Percentiles rank a stretch among this genome's conserved stretches.
phyloP scores from a whole-genome alignment of 352 stramenopile species.

The Bremia lactucae region DNA sequence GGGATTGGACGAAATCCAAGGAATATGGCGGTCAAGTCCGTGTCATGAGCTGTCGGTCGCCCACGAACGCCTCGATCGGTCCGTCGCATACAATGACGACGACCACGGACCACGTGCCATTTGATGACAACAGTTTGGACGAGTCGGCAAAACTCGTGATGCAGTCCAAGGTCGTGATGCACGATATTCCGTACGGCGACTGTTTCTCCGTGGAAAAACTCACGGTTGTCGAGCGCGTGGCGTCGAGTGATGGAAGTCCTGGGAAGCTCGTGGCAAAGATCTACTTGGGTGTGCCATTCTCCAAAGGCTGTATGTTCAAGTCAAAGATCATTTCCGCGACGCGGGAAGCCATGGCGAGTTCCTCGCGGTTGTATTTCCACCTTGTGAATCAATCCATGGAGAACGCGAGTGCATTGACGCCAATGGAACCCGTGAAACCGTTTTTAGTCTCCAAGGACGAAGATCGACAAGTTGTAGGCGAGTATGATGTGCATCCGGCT shows the following conservation, averaged over 20 bases:
- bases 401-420: conserved; percentile 4
- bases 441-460: conserved; percentile 65
- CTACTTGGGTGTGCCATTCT: conserved; percentile 75
- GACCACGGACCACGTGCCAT: conserved; percentile 57
- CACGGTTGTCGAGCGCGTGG: conserved; percentile 36
- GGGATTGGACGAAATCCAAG: conserved; percentile 49
- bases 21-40: conserved; percentile 64
- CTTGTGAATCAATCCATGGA: conserved; percentile 43
- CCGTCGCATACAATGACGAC: conserved; percentile 77
- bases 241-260: conserved; percentile 24
- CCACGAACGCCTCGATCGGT: conserved; percentile 77
- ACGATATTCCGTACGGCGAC: conserved; percentile 82
- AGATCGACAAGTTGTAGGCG: conserved; percentile 53
- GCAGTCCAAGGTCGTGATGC: conserved; percentile 51
- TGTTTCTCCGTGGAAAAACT: conserved; percentile 77
- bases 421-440: conserved; percentile 23
- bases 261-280: conserved; percentile 41
- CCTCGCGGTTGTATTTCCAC: conserved; percentile 46
- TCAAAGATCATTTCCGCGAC: conserved; percentile 83
- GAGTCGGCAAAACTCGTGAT: conserved; percentile 46
- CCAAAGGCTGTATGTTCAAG: conserved; percentile 85
- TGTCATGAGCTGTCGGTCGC: conserved; percentile 48
- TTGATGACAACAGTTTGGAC: conserved; percentile 22
- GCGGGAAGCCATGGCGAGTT: conserved; percentile 42
- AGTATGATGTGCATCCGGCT: conserved; percentile 46